A percentile compares a stretch with the other conserved stretches of the same genome.
Conservation (phyloP, 768 basidiomycete species). For the Termitomyces sp. region DNA sequence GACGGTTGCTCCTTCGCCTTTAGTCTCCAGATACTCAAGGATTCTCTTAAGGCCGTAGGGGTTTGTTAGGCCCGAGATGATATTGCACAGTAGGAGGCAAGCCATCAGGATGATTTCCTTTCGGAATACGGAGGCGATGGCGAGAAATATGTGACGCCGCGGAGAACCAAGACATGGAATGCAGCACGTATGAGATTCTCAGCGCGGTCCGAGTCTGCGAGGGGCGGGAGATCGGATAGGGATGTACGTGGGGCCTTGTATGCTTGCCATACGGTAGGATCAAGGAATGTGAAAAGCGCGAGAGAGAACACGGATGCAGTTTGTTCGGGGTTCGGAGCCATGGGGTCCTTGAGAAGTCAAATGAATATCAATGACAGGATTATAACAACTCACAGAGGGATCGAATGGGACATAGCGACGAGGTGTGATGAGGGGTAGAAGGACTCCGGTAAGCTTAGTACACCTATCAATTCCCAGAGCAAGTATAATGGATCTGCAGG, state of each 20-base stretch:
- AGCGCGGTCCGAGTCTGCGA: slow-evolving; percentile 54
- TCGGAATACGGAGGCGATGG: slow-evolving; percentile 32
- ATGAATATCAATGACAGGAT: background rate
- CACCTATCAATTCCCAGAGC: slow-evolving; percentile 46
- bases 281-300: slow-evolving; percentile 46
- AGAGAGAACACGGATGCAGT: slow-evolving; percentile 39
- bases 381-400: slow-evolving; percentile 24
- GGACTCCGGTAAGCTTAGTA: slow-evolving; percentile 36
- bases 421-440: slow-evolving; percentile 52
- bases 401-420: slow-evolving; percentile 54
- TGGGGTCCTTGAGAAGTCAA: slow-evolving; percentile 22
- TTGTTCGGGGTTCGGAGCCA: slow-evolving; percentile 40
- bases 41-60: slow-evolving; percentile 35
- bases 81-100: slow-evolving; percentile 21
- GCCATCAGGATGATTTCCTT: slow-evolving; percentile 22
- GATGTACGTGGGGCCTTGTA: slow-evolving; percentile 38
- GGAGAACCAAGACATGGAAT: slow-evolving; percentile 16
- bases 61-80: slow-evolving; percentile 20
- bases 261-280: slow-evolving; percentile 43
- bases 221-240: slow-evolving; percentile 48
- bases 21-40: slow-evolving; percentile 36
- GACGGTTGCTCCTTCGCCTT: slow-evolving; percentile 39
- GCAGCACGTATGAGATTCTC: slow-evolving; percentile 17
- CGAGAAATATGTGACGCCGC: slow-evolving; percentile 34
- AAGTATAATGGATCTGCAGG: slow-evolving; percentile 43